phyloP scores from a whole-genome alignment of 495 filamentous ascomycete genomes.

The Neohortaea acidophila region DNA sequence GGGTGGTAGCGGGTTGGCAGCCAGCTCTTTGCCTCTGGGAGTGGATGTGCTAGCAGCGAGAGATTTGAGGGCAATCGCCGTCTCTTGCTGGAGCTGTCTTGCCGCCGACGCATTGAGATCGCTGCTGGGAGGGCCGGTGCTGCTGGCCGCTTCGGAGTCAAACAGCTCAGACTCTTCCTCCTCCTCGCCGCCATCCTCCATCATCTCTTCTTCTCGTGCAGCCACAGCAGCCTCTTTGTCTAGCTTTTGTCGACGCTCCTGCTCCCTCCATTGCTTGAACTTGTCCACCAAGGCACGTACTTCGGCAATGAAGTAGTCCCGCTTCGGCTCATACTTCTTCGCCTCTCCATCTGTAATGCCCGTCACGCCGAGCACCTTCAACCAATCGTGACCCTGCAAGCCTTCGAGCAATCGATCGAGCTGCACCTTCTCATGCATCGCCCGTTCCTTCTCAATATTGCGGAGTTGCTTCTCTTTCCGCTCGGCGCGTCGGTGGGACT shows the following conservation, averaged over 20 bases:
- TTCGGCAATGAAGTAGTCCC: conserved; percentile 66
- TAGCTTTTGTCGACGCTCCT: conserved; percentile 66
- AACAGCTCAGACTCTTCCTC: conserved; percentile 24
- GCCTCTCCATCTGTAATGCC: conserved; percentile 68
- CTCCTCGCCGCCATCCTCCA: conserved; percentile 26
- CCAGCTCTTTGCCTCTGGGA: conserved; percentile 9
- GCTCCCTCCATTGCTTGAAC: conserved; percentile 72
- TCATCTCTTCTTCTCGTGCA: conserved; percentile 29
- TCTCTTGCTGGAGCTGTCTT: conserved; percentile 60
- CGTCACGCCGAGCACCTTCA: conserved; percentile 82
- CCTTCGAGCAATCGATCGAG: conserved; percentile 75
- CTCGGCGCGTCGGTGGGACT: conserved; percentile 61
- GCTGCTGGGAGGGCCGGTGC: conserved; percentile 40
- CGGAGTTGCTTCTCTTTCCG: conserved; percentile 83
- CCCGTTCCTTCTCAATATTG: conserved; percentile 81
- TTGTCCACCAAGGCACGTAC: conserved; percentile 70
- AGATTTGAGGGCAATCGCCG: conserved; percentile 27
- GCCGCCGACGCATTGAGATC: conserved; percentile 62
- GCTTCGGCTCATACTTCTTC: conserved; percentile 73
- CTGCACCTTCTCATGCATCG: conserved; percentile 81
- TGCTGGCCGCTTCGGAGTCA: conserved; percentile 29
- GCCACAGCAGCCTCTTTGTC: conserved; percentile 46
- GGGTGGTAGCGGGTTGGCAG: conserved; percentile 16
- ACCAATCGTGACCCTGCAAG: conserved; percentile 81
- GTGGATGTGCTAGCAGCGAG: conserved; percentile 2